phyloP scores from a whole-genome alignment of 2,329 filamentous ascomycete genomes.

The Penicillium griseofulvum region DNA sequence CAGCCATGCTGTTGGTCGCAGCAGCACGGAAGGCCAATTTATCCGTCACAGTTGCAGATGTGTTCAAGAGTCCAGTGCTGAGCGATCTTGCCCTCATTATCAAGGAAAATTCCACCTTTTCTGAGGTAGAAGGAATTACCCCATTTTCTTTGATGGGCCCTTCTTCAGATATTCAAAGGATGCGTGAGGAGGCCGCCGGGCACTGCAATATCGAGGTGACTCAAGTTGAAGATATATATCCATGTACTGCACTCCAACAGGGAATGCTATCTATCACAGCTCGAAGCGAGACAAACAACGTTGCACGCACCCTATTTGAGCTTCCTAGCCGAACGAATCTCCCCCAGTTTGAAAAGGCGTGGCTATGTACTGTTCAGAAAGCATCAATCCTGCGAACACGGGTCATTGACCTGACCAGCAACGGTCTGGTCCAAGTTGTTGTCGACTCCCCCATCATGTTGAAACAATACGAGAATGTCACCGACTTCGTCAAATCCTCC shows the following conservation, averaged over 20 bases:
- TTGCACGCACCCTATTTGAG: neutral
- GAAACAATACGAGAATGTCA: neutral
- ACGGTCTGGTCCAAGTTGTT: neutral
- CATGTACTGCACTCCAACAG: neutral
- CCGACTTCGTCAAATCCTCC: neutral
- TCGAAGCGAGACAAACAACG: neutral
- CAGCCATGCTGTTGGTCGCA: neutral
- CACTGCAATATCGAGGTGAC: neutral
- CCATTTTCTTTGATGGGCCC: neutral
- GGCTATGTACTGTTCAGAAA: neutral
- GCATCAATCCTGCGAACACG: neutral
- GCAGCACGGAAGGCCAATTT: neutral
- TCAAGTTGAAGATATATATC: neutral
- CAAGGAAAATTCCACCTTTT: neutral
- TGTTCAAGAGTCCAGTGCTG: neutral
- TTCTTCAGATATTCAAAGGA: neutral
- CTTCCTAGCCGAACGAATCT: neutral
- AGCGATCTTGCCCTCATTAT: neutral
- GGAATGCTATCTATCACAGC: neutral
- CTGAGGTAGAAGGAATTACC: neutral
- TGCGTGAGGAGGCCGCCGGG: neutral
- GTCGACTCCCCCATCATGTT: neutral
- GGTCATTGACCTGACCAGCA: neutral
- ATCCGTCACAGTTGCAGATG: neutral
- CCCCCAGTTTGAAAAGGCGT: neutral